These are phyloP conservation scores for Nitzschia sp. DNA, from an alignment of 108 stramenopile genomes.

Conservation along the genomic window DNA sequence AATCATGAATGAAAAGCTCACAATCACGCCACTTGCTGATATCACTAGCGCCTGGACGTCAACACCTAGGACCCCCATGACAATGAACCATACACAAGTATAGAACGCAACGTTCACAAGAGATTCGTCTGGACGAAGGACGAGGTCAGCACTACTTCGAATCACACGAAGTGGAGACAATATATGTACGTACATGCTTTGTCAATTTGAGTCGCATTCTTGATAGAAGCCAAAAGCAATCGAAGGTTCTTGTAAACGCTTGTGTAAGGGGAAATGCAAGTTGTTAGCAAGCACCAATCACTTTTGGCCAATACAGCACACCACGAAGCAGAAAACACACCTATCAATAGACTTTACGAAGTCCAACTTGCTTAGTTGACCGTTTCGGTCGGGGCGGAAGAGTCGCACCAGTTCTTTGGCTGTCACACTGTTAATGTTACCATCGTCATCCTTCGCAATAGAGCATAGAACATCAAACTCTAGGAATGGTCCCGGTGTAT, in stretches of 20 bases:
- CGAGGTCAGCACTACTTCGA: too few relatives aligned
- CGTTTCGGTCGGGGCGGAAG: slow-evolving; percentile 60
- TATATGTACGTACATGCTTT: slow-evolving; percentile 31
- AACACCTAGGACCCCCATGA: slow-evolving; percentile 42
- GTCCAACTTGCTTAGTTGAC: slow-evolving; percentile 37
- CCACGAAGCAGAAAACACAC: background rate
- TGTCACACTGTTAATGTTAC: slow-evolving; percentile 37
- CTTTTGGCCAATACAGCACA: background rate
- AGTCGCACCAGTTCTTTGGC: slow-evolving; percentile 46
- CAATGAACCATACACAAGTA: slow-evolving; percentile 39
- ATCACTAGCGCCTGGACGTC: slow-evolving; percentile 34
- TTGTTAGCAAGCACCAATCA: too few relatives aligned
- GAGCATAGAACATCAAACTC: slow-evolving; percentile 46
- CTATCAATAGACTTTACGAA: slow-evolving; percentile 33
- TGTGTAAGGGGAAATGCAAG: too few relatives aligned
- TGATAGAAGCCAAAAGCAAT: slow-evolving; percentile 8
- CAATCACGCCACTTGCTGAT: slow-evolving; percentile 36
- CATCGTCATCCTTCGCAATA: slow-evolving; percentile 41
- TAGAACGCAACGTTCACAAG: slow-evolving; percentile 61
- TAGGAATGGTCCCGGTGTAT: slow-evolving; percentile 18
- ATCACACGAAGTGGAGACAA: too few relatives aligned
- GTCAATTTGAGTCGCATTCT: slow-evolving; percentile 36
- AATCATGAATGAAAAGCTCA: slow-evolving; percentile 57
- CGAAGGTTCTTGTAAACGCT: background rate
- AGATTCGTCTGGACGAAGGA: slow-evolving; percentile 35